Conservation (phyloP, 1,284 basidiomycete species). For the Ustilago shanxiensis region DNA sequence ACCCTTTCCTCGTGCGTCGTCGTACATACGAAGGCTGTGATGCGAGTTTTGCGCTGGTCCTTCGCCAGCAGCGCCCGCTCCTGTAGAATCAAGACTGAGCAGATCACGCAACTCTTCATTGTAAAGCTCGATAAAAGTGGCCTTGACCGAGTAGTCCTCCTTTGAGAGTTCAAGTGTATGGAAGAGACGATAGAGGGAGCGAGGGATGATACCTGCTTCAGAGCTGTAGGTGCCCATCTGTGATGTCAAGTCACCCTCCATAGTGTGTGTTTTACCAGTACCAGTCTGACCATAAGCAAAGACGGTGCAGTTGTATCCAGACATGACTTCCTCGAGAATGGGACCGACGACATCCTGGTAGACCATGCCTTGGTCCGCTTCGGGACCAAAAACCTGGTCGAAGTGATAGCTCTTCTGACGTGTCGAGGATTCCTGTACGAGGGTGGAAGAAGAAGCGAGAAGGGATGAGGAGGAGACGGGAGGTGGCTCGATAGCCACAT, state of each 20-base stretch:
- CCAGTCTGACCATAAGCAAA: conserved; percentile 99
- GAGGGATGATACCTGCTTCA: conserved; percentile 97
- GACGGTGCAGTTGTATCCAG: conserved; percentile 97
- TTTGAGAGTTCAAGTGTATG: conserved; percentile 81
- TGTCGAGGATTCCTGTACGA: conserved; percentile 43
- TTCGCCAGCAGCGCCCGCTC: conserved; percentile 13
- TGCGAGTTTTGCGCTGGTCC: conserved; percentile 17
- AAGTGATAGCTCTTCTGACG: conserved; percentile 67
- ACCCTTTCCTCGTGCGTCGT: conserved; percentile 80
- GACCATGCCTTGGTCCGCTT: conserved; percentile 94
- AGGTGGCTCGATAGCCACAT: conserved; percentile 56
- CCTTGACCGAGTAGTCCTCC: conserved; percentile 89
- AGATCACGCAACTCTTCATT: conserved; percentile 87
- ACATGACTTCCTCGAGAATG: conserved; percentile 91
- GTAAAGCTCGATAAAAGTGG: conserved; percentile 97
- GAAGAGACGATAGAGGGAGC: conserved; percentile 92
- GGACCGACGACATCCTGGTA: conserved; percentile 93
- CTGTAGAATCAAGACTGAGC: conserved; percentile 74
- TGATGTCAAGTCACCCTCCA: conserved; percentile 69
- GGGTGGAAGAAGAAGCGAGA: conserved; percentile 28
- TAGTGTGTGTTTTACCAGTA: conserved; percentile 91
- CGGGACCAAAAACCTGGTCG: conserved; percentile 84
- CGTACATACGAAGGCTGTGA: conserved; percentile 78
- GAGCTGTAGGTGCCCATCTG: conserved; percentile 84
- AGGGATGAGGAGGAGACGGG: conserved; percentile 49